Evolutionary conservation across 2,329 filamentous ascomycete genomes (phyloP), one percentile per base, ranked within the genome.

Genomic region (Tolypocladium tropicale): DNA sequence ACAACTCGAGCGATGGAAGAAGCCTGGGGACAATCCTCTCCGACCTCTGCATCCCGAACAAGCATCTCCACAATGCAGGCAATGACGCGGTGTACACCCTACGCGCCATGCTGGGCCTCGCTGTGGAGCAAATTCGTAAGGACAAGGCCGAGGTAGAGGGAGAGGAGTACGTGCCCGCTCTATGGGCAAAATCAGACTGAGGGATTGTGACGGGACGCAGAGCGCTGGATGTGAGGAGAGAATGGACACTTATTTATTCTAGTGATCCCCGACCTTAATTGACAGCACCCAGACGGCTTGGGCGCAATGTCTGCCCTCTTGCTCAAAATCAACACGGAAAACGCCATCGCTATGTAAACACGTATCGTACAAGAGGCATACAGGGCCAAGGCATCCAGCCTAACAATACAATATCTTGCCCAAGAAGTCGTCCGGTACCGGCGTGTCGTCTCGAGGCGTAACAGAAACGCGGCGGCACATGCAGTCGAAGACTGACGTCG

Each of bases 31-130:
- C 63, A 6, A 76, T 95, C 16, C 78, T 96, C 28, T 64, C 70
- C 6, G 78, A 86, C 6, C 74, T 96, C 32, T 80, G 79, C 3
- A 80, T 95, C 10, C 63, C 72, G 0, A 81, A 77, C 46, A 81
- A 76, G 69, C 77, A 88, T 62, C 75, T 93, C n/a, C 91, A 96
- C 70, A 95, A 95, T 65, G 91, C 86, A 0, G 85, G 91, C 2
- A 96, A 96, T 61, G 91, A 96, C 67, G 90, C 91, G 0, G 80
- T 84, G 1, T 94, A 88, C 67, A 93, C 90, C 0, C 71, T 95
- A 59, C 84, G 86, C 59, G 86, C 84, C 9, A 81, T 94, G 77
- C 68, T 96, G 7, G 81, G 65, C 0, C 58, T 73, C 21, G 69
- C 67, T 1, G 39, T 71, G 23, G 64, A 66, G 55, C 57, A 63